These are phyloP conservation scores for Tympanopsis confertula DNA, from an alignment of 2,329 filamentous ascomycete genomes.

Conservation along the genomic window DNA sequence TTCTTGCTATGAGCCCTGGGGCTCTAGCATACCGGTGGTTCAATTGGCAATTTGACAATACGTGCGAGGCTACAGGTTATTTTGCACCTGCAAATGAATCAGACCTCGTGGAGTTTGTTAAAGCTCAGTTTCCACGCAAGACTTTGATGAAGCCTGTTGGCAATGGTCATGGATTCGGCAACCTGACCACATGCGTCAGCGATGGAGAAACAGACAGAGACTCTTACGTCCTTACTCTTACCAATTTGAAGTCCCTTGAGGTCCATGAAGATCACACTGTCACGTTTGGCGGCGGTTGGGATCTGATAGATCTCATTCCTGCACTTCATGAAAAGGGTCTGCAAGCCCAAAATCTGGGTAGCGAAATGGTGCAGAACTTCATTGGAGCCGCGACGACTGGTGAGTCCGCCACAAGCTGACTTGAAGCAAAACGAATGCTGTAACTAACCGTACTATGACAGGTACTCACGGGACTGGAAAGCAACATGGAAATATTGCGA, in stretches of 20 bases:
- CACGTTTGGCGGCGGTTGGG: conserved; percentile 10
- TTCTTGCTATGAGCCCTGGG: too few species aligned
- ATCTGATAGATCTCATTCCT: conserved; percentile 7
- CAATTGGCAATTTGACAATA: conserved; percentile 9
- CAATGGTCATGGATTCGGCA: conserved; percentile 10
- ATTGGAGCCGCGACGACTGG: conserved; percentile 8
- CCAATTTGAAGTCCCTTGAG: neutral
- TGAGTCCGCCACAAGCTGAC: too few species aligned
- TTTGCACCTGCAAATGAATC: conserved; percentile 5
- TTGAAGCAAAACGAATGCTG: too few species aligned
- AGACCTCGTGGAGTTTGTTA: conserved; percentile 4
- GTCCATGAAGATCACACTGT: neutral
- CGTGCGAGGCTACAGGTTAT: conserved; percentile 7
- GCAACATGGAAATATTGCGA: neutral
- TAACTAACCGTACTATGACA: too few species aligned
- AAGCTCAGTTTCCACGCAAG: conserved; percentile 5
- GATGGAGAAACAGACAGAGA: conserved; percentile 5
- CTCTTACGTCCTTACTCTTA: conserved; percentile 1
- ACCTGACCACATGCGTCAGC: conserved; percentile 8
- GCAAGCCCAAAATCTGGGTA: conserved; percentile 8
- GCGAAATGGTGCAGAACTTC: conserved; percentile 9
- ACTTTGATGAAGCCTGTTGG: conserved; percentile 8
- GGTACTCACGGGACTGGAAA: conserved; percentile 9
- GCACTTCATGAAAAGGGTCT: conserved; percentile 7
- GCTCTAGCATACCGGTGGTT: conserved; percentile 8